These are phyloP conservation scores for Globisporangium recalcitrans DNA, from an alignment of 352 stramenopile genomes.

Conservation along the genomic window DNA sequence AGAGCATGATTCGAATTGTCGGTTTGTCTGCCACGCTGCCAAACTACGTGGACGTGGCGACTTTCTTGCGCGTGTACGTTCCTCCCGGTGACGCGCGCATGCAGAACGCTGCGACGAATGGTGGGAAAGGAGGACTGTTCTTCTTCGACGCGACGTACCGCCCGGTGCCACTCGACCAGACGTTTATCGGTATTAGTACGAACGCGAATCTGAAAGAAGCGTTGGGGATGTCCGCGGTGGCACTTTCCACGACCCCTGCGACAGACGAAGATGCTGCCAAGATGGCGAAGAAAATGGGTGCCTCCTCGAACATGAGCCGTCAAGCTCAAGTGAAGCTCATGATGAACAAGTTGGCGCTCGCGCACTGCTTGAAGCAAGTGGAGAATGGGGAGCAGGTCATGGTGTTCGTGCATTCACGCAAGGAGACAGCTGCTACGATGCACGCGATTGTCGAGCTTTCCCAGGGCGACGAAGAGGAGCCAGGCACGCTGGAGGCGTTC, in stretches of 20 bases:
- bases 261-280: conserved; percentile 43
- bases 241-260: conserved; percentile 40
- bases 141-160: conserved; percentile 98
- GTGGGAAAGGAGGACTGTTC: conserved; percentile 90
- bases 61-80: conserved; percentile 94
- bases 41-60: conserved; percentile 98
- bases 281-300: conserved; percentile 30
- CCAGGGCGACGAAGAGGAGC: conserved; percentile 55
- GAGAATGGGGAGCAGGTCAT: conserved; percentile 89
- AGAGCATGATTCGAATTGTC: conserved; percentile 97
- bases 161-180: conserved; percentile 98
- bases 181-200: conserved; percentile 95
- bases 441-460: conserved; percentile 89
- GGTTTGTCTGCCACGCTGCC: conserved; percentile 98
- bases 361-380: conserved; percentile 65
- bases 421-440: conserved; percentile 96
- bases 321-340: conserved; percentile 63
- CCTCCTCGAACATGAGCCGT: conserved; percentile 42
- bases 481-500: conserved; percentile 50
- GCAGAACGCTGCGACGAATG: conserved; percentile 73
- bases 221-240: conserved; percentile 39
- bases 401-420: conserved; percentile 99
- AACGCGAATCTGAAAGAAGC: conserved; percentile 62
- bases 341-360: conserved; percentile 83
- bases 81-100: conserved; percentile 36